phyloP scores from a whole-genome alignment of 108 stramenopile genomes.

The Fragilaria crotonensis region DNA sequence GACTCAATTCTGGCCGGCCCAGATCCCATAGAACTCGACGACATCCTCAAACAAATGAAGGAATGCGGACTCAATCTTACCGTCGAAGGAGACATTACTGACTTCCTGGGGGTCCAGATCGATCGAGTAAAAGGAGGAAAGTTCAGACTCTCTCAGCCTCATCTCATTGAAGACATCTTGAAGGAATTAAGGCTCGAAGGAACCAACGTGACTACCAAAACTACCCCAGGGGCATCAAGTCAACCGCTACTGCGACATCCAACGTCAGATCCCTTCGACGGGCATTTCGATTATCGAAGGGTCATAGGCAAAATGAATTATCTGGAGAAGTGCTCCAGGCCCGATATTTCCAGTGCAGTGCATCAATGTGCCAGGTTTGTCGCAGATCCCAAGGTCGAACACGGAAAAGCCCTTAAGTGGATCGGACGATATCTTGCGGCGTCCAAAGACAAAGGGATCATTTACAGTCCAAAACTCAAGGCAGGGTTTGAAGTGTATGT shows the following conservation, averaged over 20 bases:
- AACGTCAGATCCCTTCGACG: constrained; percentile 6
- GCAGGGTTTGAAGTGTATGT: constrained; percentile 28
- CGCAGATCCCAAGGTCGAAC: constrained; percentile 6
- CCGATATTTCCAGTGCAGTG: constrained; percentile 23
- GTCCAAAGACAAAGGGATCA: constrained; percentile 15
- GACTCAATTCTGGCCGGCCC: constrained; percentile 35
- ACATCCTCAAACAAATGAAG: constrained; percentile 8
- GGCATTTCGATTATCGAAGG: constrained; percentile 7
- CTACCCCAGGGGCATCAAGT: constrained; percentile 6
- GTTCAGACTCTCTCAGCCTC: constrained; percentile 18
- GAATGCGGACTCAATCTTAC: neutral
- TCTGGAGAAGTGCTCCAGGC: constrained; percentile 13
- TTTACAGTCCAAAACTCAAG: constrained; percentile 6
- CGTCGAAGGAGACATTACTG: constrained; percentile 12
- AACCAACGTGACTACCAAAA: neutral
- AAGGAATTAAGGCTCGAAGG: neutral
- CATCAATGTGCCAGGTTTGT: constrained; percentile 23
- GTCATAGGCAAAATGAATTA: constrained; percentile 23
- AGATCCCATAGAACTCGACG: constrained; percentile 14
- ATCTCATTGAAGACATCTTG: constrained; percentile 10
- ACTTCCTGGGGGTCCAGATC: constrained; percentile 22
- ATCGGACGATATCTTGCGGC: constrained; percentile 22
- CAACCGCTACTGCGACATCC: constrained; percentile 1
- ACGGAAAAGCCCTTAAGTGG: constrained; percentile 18
- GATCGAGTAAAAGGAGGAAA: neutral